Conservation (phyloP, 2,329 filamentous ascomycete species). For the Claviceps purpurea region DNA sequence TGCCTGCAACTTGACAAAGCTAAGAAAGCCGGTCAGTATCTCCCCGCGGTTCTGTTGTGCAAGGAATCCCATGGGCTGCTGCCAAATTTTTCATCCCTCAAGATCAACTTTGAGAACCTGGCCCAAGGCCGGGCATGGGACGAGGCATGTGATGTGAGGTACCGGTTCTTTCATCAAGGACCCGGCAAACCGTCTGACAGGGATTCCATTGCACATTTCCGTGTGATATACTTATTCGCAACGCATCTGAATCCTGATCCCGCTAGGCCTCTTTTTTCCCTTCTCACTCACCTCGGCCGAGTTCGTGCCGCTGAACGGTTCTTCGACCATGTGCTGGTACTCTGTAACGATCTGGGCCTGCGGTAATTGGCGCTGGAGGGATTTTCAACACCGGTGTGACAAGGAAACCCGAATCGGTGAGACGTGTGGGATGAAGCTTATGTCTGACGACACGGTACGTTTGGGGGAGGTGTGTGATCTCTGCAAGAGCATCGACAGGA, state of each 20-base stretch:
- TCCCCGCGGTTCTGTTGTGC: not conserved
- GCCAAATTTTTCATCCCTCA: not conserved
- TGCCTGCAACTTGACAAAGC: not conserved
- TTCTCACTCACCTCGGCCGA: slow-evolving; percentile 5
- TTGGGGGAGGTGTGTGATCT: slow-evolving; percentile 56
- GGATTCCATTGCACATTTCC: slow-evolving; percentile 3
- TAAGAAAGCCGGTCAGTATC: slow-evolving; percentile 2
- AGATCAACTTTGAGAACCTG: not conserved
- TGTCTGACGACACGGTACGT: slow-evolving; percentile 54
- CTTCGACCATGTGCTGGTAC: slow-evolving; percentile 76
- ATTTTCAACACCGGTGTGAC: slow-evolving; percentile 84
- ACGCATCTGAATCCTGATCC: slow-evolving; percentile 4
- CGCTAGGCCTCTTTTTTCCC: slow-evolving; percentile 5
- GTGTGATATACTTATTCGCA: slow-evolving; percentile 9
- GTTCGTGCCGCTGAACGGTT: slow-evolving; percentile 9
- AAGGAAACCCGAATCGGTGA: slow-evolving; percentile 93
- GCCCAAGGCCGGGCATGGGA: not conserved
- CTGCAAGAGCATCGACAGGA: slow-evolving; percentile 82
- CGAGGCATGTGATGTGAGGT: not conserved
- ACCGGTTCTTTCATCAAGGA: not conserved
- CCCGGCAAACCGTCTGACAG: not conserved
- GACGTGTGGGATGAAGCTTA: slow-evolving; percentile 86
- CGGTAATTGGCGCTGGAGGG: slow-evolving; percentile 89
- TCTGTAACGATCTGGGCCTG: slow-evolving; percentile 77
- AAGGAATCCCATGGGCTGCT: not conserved